These are phyloP conservation scores for Emiliania huxleyi DNA, from an alignment of 78 protist species.

Conservation along the genomic window DNA sequence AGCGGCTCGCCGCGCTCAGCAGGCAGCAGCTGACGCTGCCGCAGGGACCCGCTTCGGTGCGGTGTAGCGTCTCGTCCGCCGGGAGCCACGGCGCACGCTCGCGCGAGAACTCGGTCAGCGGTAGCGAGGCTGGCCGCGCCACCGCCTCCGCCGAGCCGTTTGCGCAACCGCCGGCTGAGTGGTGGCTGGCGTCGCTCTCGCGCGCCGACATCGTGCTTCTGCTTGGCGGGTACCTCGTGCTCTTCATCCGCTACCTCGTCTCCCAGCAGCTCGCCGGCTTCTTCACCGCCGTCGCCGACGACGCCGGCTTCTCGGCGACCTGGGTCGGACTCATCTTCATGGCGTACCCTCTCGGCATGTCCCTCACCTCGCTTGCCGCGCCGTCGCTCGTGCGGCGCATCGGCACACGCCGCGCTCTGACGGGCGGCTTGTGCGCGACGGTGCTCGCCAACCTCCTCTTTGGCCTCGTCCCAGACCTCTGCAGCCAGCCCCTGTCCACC, in stretches of 20 bases:
- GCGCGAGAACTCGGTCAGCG: no score
- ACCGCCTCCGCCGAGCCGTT: no score
- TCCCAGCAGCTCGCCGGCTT: background rate
- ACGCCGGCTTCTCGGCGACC: background rate
- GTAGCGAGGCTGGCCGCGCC: no score
- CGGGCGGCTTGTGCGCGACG: background rate
- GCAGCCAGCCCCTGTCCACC: background rate
- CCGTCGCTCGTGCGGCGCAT: background rate
- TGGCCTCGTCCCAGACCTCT: constrained; percentile 16
- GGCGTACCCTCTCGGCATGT: constrained; percentile 41
- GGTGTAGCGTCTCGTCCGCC: no score
- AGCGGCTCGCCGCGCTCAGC: no score
- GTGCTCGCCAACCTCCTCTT: background rate
- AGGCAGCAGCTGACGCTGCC: no score
- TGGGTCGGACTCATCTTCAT: constrained; percentile 8
- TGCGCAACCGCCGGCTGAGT: no score
- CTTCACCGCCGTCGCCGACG: background rate
- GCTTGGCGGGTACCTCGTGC: background rate
- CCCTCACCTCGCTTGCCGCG: background rate
- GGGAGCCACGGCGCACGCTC: no score
- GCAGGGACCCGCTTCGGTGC: no score
- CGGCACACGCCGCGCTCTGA: background rate
- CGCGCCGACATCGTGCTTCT: background rate
- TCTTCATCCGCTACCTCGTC: background rate
- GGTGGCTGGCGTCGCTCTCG: background rate